Evolutionary conservation across 805 yeast species (phyloP).

Genomic region (Scheffersomyces stipitis): DNA sequence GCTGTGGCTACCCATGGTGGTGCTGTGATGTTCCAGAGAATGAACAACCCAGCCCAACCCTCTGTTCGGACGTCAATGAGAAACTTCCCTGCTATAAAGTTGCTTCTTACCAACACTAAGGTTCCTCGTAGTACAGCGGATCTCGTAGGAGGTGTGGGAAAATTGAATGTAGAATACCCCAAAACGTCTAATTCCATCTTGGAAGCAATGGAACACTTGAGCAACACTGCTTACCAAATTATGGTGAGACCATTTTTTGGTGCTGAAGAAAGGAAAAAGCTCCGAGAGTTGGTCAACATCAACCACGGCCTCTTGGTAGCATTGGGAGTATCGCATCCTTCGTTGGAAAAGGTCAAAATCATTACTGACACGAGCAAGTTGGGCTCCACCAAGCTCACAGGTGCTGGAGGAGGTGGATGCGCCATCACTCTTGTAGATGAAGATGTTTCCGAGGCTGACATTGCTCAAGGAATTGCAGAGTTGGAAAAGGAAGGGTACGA

Average conservation of each 20-base stretch:
- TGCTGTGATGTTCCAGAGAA: slow-evolving; percentile 85
- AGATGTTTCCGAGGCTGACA: slow-evolving; percentile 30
- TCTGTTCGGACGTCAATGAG: slow-evolving; percentile 67
- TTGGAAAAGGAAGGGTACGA: slow-evolving; percentile 57
- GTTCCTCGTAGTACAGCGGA: slow-evolving; percentile 87
- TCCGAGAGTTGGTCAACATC: slow-evolving; percentile 66
- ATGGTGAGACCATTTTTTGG: slow-evolving; percentile 55
- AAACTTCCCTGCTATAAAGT: slow-evolving; percentile 68
- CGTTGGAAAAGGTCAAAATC: slow-evolving; percentile 72
- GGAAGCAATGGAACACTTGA: slow-evolving; percentile 73
- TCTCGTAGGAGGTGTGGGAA: slow-evolving; percentile 74
- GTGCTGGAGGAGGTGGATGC: slow-evolving; percentile 99
- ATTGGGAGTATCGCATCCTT: slow-evolving; percentile 90
- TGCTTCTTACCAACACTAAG: slow-evolving; percentile 79
- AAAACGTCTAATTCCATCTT: slow-evolving; percentile 56
- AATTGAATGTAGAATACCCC: slow-evolving; percentile 53
- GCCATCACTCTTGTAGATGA: slow-evolving; percentile 79
- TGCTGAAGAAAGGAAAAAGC: slow-evolving; percentile 30
- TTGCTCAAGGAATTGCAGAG: slow-evolving; percentile 35
- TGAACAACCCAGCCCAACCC: slow-evolving; percentile 49
- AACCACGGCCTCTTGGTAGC: slow-evolving; percentile 88
- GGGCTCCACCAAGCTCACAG: slow-evolving; percentile 92
- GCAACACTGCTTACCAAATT: slow-evolving; percentile 68
- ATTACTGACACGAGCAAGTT: slow-evolving; percentile 61
- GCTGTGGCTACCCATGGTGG: slow-evolving; percentile 96